These are phyloP conservation scores for Mrakia blollopis DNA, from an alignment of 768 basidiomycete genomes.

Conservation along the genomic window DNA sequence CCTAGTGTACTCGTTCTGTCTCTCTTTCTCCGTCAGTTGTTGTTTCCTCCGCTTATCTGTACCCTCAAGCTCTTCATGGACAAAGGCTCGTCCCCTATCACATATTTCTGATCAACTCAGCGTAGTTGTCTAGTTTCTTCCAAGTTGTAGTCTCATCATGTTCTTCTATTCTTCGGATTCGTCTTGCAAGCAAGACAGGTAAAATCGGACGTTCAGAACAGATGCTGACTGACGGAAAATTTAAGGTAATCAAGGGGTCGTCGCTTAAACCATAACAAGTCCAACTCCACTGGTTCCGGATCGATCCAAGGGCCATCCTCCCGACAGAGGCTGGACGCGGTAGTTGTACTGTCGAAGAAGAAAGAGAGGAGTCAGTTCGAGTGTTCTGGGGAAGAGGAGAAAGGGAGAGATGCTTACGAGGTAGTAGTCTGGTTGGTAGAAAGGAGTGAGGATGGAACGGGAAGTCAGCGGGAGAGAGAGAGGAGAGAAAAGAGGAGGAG, in stretches of 20 bases:
- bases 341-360: slow-evolving; percentile 72
- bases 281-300: slow-evolving; percentile 51
- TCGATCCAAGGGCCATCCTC: slow-evolving; percentile 50
- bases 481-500: slow-evolving; percentile 19
- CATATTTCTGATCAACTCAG: too few relatives aligned
- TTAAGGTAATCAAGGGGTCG: not conserved
- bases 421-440: slow-evolving; percentile 15
- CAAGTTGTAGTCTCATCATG: too few relatives aligned
- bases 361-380: not conserved
- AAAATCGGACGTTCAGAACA: too few relatives aligned
- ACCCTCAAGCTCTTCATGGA: too few relatives aligned
- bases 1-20: too few relatives aligned
- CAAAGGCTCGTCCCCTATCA: too few relatives aligned
- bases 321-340: slow-evolving; percentile 74
- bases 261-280: slow-evolving; percentile 71
- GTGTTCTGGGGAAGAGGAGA: slow-evolving; percentile 30
- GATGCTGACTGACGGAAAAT: too few relatives aligned
- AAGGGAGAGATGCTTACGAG: slow-evolving; percentile 18
- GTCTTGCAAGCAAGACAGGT: too few relatives aligned
- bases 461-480: slow-evolving; percentile 8
- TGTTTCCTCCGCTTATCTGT: too few relatives aligned
- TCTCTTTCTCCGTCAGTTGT: too few relatives aligned
- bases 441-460: not conserved
- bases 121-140: too few relatives aligned
- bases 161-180: too few relatives aligned